These are phyloP conservation scores for Globisporangium lucens DNA, from an alignment of 352 stramenopile species.

Conservation along the genomic window DNA sequence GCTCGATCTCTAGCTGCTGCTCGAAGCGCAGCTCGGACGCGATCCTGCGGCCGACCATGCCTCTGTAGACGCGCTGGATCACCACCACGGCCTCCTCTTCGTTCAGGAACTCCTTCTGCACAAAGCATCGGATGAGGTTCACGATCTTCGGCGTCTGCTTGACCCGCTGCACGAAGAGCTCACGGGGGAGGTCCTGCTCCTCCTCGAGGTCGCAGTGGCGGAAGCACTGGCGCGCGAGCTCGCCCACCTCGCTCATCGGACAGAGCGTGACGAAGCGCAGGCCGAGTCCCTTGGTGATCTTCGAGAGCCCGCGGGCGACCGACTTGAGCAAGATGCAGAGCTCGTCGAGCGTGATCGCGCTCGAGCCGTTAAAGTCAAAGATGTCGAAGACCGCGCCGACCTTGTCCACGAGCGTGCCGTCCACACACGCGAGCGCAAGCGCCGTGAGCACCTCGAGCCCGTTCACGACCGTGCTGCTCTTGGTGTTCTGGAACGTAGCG, in stretches of 20 bases:
- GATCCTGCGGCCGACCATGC: constrained; percentile 46
- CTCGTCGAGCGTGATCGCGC: constrained; percentile 69
- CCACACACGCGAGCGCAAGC: constrained; percentile 41
- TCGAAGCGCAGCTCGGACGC: constrained; percentile 51
- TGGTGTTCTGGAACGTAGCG: constrained; percentile 63
- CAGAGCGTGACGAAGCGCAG: constrained; percentile 50
- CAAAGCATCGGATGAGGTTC: constrained; percentile 67
- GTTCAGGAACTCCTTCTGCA: constrained; percentile 57
- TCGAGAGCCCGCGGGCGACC: constrained; percentile 58
- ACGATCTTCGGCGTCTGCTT: constrained; percentile 73
- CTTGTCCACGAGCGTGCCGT: constrained; percentile 63
- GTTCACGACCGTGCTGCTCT: constrained; percentile 57
- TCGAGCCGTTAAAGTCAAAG: constrained; percentile 73
- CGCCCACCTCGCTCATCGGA: constrained; percentile 55
- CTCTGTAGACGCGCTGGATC: constrained; percentile 53
- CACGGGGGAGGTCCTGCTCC: constrained; percentile 56
- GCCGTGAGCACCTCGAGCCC: constrained; percentile 66
- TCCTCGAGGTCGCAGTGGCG: constrained; percentile 59
- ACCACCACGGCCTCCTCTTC: constrained; percentile 47
- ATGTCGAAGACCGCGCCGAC: constrained; percentile 61
- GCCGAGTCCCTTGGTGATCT: constrained; percentile 58
- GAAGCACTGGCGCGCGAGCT: constrained; percentile 65
- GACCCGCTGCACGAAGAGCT: constrained; percentile 55
- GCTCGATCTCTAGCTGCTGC: constrained; percentile 49
- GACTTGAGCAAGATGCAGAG: constrained; percentile 76